These are phyloP conservation scores for Ottelia alismoides DNA, from an alignment of 106 monocot genomes.

Conservation along the genomic window DNA sequence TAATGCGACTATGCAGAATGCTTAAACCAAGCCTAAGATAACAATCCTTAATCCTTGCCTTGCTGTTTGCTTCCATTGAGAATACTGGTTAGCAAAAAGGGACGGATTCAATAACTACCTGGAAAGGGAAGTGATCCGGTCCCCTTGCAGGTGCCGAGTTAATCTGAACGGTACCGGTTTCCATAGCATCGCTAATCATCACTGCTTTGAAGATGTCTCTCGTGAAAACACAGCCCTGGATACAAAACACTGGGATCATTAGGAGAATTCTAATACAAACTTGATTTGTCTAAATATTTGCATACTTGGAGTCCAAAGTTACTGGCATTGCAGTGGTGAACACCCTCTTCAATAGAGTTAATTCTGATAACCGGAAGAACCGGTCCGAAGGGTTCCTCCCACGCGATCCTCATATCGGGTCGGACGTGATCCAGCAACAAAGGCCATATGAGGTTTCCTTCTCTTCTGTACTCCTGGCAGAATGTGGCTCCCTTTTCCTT, in stretches of 20 bases:
- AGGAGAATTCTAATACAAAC: too few species aligned
- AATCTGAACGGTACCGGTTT: conserved; percentile 93
- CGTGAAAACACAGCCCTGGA: conserved; percentile 90
- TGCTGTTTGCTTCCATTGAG: too few species aligned
- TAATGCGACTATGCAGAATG: too few species aligned
- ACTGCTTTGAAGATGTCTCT: conserved; percentile 92
- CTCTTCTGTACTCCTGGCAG: conserved; percentile 89
- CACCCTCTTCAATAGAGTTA: conserved; percentile 80
- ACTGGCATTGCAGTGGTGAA: conserved; percentile 98
- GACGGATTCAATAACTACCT: too few species aligned
- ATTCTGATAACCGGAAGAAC: conserved; percentile 88
- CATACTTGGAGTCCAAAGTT: conserved; percentile 95
- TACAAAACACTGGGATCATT: too few species aligned
- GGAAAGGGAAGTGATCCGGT: conserved; percentile 97
- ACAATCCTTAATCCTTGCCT: too few species aligned
- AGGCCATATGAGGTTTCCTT: conserved; percentile 98
- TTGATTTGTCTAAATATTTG: too few species aligned
- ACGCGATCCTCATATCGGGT: conserved; percentile 97
- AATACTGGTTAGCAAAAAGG: too few species aligned
- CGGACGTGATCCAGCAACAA: conserved; percentile 81
- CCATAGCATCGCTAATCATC: conserved; percentile 97
- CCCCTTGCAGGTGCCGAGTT: conserved; percentile 98
- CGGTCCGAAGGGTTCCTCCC: conserved; percentile 98
- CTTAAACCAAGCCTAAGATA: too few species aligned
- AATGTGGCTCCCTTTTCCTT: conserved; percentile 92